Evolutionary conservation across 2,329 filamentous ascomycete genomes (phyloP).

Genomic region (Pseudogymnoascus sp.): DNA sequence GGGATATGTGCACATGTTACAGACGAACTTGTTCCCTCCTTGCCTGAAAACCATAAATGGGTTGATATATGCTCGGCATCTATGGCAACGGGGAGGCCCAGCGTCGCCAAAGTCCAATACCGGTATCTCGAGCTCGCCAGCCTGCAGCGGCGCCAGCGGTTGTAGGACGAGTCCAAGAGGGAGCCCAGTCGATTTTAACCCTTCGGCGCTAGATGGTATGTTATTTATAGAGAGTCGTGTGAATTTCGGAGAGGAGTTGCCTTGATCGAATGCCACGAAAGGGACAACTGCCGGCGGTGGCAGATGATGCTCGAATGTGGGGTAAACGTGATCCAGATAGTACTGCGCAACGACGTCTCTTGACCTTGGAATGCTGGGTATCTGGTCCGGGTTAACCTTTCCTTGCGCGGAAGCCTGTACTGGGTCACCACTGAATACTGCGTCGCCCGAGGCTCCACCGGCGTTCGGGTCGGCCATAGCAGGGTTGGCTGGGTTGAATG

Average conservation of each 20-base stretch:
- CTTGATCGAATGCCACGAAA: slow-evolving; percentile 91
- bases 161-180: slow-evolving; percentile 85
- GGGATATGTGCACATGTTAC: slow-evolving; percentile 95
- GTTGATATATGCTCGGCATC: slow-evolving; percentile 95
- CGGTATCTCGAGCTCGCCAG: slow-evolving; percentile 79
- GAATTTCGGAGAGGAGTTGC: slow-evolving; percentile 92
- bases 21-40: slow-evolving; percentile 93
- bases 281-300: slow-evolving; percentile 82
- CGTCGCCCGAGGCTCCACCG: slow-evolving; percentile 15
- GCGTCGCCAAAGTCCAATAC: slow-evolving; percentile 90
- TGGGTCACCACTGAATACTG: slow-evolving; percentile 36
- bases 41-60: slow-evolving; percentile 97
- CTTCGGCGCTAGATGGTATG: slow-evolving; percentile 76
- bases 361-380: slow-evolving; percentile 81
- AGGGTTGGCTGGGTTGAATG: slow-evolving; percentile 38
- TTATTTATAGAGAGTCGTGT: slow-evolving; percentile 87
- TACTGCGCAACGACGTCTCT: slow-evolving; percentile 75
- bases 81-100: slow-evolving; percentile 82
- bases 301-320: slow-evolving; percentile 89
- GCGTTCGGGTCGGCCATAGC: slow-evolving; percentile 27
- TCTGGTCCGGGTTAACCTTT: slow-evolving; percentile 80
- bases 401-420: slow-evolving; percentile 58
- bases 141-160: slow-evolving; percentile 72
- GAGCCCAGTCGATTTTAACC: slow-evolving; percentile 68
- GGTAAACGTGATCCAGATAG: slow-evolving; percentile 82